These are phyloP conservation scores for Elymus sibiricus DNA, from an alignment of 176 grass and related monocot genomes.

Conservation along the genomic window DNA sequence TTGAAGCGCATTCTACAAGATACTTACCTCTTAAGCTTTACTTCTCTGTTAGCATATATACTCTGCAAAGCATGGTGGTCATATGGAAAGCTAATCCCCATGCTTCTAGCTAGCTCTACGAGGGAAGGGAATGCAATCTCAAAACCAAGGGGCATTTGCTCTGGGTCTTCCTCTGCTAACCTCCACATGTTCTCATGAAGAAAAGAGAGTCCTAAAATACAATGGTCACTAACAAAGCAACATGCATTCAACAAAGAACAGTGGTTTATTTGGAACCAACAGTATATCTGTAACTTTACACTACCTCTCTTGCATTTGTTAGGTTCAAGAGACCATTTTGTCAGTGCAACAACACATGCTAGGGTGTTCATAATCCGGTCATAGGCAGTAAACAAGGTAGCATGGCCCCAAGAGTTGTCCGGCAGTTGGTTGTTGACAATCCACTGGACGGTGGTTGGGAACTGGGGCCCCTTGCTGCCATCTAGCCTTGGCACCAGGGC, in stretches of 20 bases:
- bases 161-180: conserved; percentile 48
- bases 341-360: conserved; percentile 40
- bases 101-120: conserved; percentile 42
- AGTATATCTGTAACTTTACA: too few relatives aligned
- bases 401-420: conserved; percentile 47
- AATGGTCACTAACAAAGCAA: background rate
- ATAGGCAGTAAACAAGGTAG: conserved; percentile 27
- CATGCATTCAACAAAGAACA: too few relatives aligned
- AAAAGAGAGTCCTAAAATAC: conserved; percentile 44
- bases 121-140: conserved; percentile 89
- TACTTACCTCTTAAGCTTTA: conserved; percentile 61
- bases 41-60: conserved; percentile 52
- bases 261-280: too few relatives aligned
- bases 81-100: conserved; percentile 53
- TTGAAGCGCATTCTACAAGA: background rate
- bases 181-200: conserved; percentile 71
- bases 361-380: conserved; percentile 48
- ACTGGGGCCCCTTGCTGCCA: background rate
- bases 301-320: conserved; percentile 44
- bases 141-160: conserved; percentile 82
- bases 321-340: conserved; percentile 47
- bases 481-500: conserved; percentile 30
- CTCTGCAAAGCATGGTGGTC: conserved; percentile 41
- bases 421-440: conserved; percentile 30
- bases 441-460: conserved; percentile 37